Percentiles rank a stretch among this genome's conserved stretches.
Evolutionary conservation across 202 grass and related monocot species (phyloP).

Genomic region (Schoenoplectus tabernaemontani): DNA sequence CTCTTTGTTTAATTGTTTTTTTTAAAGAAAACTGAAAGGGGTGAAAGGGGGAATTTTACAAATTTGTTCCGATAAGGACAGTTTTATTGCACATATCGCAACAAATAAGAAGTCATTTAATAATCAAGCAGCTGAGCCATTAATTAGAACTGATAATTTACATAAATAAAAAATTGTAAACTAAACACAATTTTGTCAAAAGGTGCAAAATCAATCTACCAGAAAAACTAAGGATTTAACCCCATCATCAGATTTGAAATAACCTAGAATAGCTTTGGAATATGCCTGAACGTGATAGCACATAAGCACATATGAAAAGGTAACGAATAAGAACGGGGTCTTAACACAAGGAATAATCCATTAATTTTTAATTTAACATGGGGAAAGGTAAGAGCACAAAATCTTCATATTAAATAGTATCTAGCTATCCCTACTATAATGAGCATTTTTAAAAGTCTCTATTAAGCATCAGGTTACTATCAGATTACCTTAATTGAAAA

Average conservation of each 20-base stretch:
- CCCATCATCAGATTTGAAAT: slow-evolving; percentile 9
- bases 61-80: neutral
- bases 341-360: neutral
- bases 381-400: neutral
- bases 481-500: neutral
- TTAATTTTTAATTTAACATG: neutral
- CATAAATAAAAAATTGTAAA: neutral
- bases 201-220: neutral
- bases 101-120: neutral
- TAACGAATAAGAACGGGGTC: slow-evolving; percentile 1
- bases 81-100: neutral
- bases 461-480: neutral
- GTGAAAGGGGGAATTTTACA: neutral
- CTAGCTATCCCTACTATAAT: neutral
- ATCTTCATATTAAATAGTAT: slow-evolving; percentile 8
- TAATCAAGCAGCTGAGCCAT: neutral
- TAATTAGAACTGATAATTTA: neutral
- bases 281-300: neutral
- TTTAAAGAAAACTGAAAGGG: neutral
- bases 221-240: neutral
- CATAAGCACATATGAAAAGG: slow-evolving; percentile 16
- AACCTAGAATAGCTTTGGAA: slow-evolving; percentile 13
- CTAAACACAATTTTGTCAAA: no score
- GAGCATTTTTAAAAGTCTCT: neutral
- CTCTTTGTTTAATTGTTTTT: neutral